These are phyloP conservation scores for Ramaria rubella DNA, from an alignment of 768 basidiomycete genomes.

Conservation along the genomic window DNA sequence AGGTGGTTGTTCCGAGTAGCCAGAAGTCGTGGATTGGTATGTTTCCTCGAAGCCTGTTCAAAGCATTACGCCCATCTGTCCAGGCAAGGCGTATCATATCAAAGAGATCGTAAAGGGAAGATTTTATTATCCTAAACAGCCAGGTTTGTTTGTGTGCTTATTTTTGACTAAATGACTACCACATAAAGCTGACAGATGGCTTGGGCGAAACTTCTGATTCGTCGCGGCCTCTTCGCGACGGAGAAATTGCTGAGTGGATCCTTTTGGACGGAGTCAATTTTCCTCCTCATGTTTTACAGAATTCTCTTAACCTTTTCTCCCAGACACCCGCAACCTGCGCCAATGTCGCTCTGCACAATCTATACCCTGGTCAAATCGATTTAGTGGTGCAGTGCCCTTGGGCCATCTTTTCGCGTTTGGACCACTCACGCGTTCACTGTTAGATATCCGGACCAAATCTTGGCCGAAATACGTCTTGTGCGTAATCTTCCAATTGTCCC, in stretches of 20 bases:
- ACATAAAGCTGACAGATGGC: conserved; percentile 37
- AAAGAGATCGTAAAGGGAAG: conserved; percentile 60
- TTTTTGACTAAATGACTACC: background rate
- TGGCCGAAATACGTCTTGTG: conserved; percentile 78
- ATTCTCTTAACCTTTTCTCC: conserved; percentile 4
- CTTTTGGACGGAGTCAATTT: conserved; percentile 71
- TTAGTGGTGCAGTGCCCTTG: conserved; percentile 57
- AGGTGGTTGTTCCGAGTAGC: conserved; percentile 70
- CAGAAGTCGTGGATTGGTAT: conserved; percentile 88
- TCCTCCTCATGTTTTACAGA: conserved; percentile 3
- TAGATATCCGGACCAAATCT: conserved; percentile 84
- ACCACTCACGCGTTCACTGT: background rate
- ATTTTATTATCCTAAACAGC: conserved; percentile 70
- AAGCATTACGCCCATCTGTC: background rate
- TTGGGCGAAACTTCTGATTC: conserved; percentile 56
- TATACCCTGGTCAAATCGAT: conserved; percentile 81
- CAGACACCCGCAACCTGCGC: conserved; percentile 89
- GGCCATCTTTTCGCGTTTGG: conserved; percentile 13
- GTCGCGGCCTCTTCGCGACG: conserved; percentile 63
- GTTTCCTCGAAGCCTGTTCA: conserved; percentile 12
- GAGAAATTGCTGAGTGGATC: conserved; percentile 87
- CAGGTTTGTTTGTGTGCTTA: conserved; percentile 31
- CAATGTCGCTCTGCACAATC: conserved; percentile 84
- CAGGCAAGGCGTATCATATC: conserved; percentile 79
- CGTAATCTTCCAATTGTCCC: conserved; percentile 17